Evolutionary conservation across 768 basidiomycete genomes (phyloP).

Genomic region (Termitomyces sp.): DNA sequence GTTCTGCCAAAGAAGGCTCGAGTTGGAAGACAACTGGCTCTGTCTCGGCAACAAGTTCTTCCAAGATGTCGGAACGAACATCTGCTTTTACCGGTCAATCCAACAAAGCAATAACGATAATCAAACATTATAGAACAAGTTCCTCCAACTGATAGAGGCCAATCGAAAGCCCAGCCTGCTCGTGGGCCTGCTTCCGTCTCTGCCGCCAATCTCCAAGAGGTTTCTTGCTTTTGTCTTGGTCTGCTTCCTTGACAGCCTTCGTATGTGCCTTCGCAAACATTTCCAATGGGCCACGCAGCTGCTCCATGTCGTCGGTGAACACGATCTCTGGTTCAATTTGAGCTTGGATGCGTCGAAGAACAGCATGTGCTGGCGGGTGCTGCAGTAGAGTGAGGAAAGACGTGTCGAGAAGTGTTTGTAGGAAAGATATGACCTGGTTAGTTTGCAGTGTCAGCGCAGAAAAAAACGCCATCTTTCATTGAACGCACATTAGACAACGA

Average conservation of each 20-base stretch:
- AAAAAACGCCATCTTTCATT: background rate
- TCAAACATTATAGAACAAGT: slow-evolving; percentile 36
- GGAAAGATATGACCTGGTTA: slow-evolving; percentile 50
- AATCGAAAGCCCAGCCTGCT: slow-evolving; percentile 48
- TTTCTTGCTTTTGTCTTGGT: slow-evolving; percentile 30
- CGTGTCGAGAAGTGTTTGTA: slow-evolving; percentile 67
- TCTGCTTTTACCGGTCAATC: background rate
- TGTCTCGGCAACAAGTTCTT: too few relatives aligned
- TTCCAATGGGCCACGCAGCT: slow-evolving; percentile 59
- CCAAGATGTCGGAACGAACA: too few relatives aligned
- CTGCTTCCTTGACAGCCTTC: slow-evolving; percentile 41
- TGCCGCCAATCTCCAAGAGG: slow-evolving; percentile 43
- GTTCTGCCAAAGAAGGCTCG: too few relatives aligned
- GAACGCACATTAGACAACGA: slow-evolving; percentile 36
- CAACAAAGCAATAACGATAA: background rate
- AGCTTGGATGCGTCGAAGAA: slow-evolving; percentile 46
- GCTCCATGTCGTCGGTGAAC: slow-evolving; percentile 45
- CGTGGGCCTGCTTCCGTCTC: slow-evolving; percentile 49
- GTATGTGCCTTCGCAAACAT: slow-evolving; percentile 56
- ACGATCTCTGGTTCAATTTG: slow-evolving; percentile 54
- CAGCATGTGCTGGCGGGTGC: slow-evolving; percentile 52
- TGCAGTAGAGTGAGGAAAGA: slow-evolving; percentile 67
- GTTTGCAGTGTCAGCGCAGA: background rate
- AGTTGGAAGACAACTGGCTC: too few relatives aligned
- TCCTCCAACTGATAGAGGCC: slow-evolving; percentile 75